Evolutionary conservation across 768 basidiomycete genomes (phyloP).

Genomic region (Lepiota venenata): DNA sequence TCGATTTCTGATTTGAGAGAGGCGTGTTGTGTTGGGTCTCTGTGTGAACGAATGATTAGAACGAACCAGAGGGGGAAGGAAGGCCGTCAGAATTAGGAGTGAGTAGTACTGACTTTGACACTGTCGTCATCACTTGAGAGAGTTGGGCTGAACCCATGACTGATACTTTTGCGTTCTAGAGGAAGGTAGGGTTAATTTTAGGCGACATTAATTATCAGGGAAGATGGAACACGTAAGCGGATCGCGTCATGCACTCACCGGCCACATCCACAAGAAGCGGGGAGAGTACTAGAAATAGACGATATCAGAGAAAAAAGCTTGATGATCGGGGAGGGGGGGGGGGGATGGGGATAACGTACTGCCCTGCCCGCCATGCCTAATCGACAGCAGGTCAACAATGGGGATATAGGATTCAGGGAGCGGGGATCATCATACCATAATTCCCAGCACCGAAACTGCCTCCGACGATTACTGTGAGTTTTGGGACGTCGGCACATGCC

Average conservation of each 20-base stretch:
- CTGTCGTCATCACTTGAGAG: constrained; percentile 88
- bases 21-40: constrained; percentile 77
- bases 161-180: constrained; percentile 84
- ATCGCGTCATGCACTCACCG: constrained; percentile 45
- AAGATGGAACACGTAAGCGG: background rate
- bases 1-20: constrained; percentile 82
- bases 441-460: constrained; percentile 96
- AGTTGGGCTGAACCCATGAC: constrained; percentile 96
- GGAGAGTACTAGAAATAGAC: constrained; percentile 72
- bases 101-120: constrained; percentile 61
- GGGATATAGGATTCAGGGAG: background rate
- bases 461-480: constrained; percentile 89
- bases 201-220: no score
- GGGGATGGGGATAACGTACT: constrained; percentile 44
- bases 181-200: no score
- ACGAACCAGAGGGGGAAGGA: background rate
- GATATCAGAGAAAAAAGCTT: background rate
- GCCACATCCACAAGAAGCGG: constrained; percentile 98
- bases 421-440: constrained; percentile 58
- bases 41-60: constrained; percentile 23
- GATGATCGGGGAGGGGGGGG: background rate
- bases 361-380: constrained; percentile 91
- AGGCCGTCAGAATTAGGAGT: background rate
- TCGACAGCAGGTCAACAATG: constrained; percentile 3
- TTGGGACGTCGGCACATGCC: constrained; percentile 91